These are phyloP conservation scores for Centaurea solstitialis DNA, from an alignment of 129 eudicot species.

Conservation along the genomic window DNA sequence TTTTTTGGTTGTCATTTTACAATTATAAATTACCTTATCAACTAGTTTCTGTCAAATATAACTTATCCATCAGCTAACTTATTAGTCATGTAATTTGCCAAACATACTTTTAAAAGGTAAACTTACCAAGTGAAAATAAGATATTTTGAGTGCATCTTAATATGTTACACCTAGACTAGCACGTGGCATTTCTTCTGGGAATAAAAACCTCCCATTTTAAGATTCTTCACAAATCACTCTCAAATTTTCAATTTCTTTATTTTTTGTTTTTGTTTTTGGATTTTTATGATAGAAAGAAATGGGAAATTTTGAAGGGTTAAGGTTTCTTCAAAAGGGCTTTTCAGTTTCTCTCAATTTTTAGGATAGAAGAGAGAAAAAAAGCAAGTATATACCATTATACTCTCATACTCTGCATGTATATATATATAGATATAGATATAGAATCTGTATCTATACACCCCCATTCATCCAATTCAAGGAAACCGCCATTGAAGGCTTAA, in stretches of 20 bases:
- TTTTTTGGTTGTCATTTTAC: too few relatives aligned
- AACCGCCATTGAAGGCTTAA: background rate
- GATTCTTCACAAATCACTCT: constrained; percentile 19
- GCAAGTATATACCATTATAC: background rate
- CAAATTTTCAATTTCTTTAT: background rate
- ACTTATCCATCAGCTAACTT: too few relatives aligned
- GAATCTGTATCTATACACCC: constrained; percentile 27
- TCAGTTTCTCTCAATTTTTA: constrained; percentile 28
- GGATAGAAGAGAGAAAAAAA: background rate
- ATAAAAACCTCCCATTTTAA: constrained; percentile 30
- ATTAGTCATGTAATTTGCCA: too few relatives aligned
- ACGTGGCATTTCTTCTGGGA: constrained; percentile 33
- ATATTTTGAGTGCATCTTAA: constrained; percentile 1
- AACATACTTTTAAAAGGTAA: too few relatives aligned
- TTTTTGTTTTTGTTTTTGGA: background rate
- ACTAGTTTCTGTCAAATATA: too few relatives aligned
- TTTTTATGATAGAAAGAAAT: background rate
- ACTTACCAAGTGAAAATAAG: too few relatives aligned
- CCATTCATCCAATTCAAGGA: background rate
- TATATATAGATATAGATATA: constrained; percentile 21
- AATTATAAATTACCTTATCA: too few relatives aligned
- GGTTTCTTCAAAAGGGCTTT: constrained; percentile 22
- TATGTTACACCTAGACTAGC: constrained; percentile 24
- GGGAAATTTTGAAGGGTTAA: constrained; percentile 8
- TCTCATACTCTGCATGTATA: constrained; percentile 29